Evolutionary conservation across 805 yeast species (phyloP).

Genomic region (Barnettozyma vustinii): DNA sequence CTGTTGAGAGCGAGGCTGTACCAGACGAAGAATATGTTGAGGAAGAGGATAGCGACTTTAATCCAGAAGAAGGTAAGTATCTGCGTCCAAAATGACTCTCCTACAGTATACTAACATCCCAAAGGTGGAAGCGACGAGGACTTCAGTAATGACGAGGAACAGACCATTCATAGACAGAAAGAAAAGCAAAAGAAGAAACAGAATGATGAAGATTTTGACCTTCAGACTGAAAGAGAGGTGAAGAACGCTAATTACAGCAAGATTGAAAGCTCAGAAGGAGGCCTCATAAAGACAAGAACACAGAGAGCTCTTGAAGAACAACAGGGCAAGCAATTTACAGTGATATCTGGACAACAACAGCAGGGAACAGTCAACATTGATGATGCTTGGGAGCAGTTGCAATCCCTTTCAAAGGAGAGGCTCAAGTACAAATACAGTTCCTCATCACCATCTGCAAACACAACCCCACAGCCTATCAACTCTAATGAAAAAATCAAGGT

Average conservation of each 20-base stretch:
- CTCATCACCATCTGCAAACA: constrained; percentile 5
- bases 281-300: constrained; percentile 64
- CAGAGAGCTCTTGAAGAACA: constrained; percentile 46
- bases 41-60: constrained; percentile 54
- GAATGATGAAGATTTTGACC: constrained; percentile 30
- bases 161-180: constrained; percentile 11
- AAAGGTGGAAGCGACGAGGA: constrained; percentile 8
- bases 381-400: constrained; percentile 51
- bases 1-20: constrained; percentile 25
- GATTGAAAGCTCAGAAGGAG: constrained; percentile 54
- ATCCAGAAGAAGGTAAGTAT: constrained; percentile 33
- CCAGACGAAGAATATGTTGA: constrained; percentile 39
- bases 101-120: constrained; percentile 2
- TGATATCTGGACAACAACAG: constrained; percentile 9
- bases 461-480: constrained; percentile 11
- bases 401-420: constrained; percentile 29
- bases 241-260: constrained; percentile 36
- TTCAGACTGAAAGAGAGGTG: constrained; percentile 30
- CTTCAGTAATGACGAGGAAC: constrained; percentile 21
- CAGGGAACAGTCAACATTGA: constrained; percentile 39
- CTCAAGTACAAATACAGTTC: constrained; percentile 21
- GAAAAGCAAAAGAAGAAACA: constrained; percentile 20
- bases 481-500: constrained; percentile 55
- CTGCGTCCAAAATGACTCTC: background rate
- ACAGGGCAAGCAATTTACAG: constrained; percentile 21